phyloP scores from a whole-genome alignment of 164 flowering plant species.

The grape (Vitis vinifera) region ASM3070453v1 NC_081815.1:6115501-6116000 shows the following conservation, averaged over 20 bases:
- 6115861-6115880: slow-evolving; percentile 97
- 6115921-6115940: not conserved
- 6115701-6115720: not conserved
- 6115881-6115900: slow-evolving; percentile 62
- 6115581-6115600: too few species aligned
- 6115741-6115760: slow-evolving; percentile 89
- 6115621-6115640: too few species aligned
- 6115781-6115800: slow-evolving; percentile 93
- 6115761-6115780: slow-evolving; percentile 85
- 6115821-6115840: slow-evolving; percentile 87
- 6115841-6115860: slow-evolving; percentile 76
- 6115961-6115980: not conserved
- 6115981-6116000: slow-evolving; percentile 48
- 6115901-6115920: not conserved
- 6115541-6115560: too few species aligned
- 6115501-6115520: too few species aligned
- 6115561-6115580: too few species aligned
- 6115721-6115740: not conserved
- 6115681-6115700: not conserved
- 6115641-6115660: too few species aligned
- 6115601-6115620: too few species aligned
- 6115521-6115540: too few species aligned
- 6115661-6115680: too few species aligned
- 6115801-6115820: slow-evolving; percentile 85
- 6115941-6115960: not conserved